A percentile compares a stretch with the other conserved stretches of the same genome.
Conservation (phyloP, 2,329 filamentous ascomycete species). For the Sporothrix brasiliensis region DNA sequence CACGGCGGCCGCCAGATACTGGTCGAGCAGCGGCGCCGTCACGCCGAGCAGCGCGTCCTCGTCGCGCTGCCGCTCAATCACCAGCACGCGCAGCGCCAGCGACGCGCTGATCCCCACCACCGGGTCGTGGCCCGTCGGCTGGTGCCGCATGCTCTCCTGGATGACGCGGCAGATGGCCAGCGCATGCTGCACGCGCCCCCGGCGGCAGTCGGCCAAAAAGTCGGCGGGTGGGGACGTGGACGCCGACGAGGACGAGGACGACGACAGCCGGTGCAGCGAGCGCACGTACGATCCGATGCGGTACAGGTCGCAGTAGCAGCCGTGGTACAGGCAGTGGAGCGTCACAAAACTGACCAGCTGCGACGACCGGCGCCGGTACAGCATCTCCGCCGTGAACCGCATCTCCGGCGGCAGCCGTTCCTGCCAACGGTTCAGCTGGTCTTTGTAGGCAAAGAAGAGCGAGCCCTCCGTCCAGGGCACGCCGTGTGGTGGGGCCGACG, state of each 20-base stretch:
- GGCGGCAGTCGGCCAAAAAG: constrained; percentile 16
- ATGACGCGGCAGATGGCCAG: constrained; percentile 26
- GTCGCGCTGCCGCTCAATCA: constrained; percentile 18
- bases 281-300: constrained; percentile 24
- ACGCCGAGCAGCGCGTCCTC: constrained; percentile 23
- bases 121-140: constrained; percentile 20
- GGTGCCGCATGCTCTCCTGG: constrained; percentile 17
- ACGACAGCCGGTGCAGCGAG: constrained; percentile 1
- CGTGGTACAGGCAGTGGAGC: constrained; percentile 29
- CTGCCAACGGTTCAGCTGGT: constrained; percentile 19
- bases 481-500: background rate
- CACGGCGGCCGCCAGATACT: constrained; percentile 18
- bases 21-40: background rate
- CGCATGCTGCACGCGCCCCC: constrained; percentile 25
- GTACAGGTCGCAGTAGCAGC: constrained; percentile 30
- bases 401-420: constrained; percentile 17
- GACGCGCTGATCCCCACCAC: constrained; percentile 27
- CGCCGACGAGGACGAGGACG: background rate
- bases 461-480: constrained; percentile 7
- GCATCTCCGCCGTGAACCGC: constrained; percentile 19
- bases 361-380: constrained; percentile 24
- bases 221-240: background rate
- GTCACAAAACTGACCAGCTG: constrained; percentile 29
- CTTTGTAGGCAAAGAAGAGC: constrained; percentile 20
- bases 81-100: constrained; percentile 15